These are phyloP conservation scores for Thelonectria olida DNA, from an alignment of 2,329 filamentous ascomycete species.

Conservation along the genomic window DNA sequence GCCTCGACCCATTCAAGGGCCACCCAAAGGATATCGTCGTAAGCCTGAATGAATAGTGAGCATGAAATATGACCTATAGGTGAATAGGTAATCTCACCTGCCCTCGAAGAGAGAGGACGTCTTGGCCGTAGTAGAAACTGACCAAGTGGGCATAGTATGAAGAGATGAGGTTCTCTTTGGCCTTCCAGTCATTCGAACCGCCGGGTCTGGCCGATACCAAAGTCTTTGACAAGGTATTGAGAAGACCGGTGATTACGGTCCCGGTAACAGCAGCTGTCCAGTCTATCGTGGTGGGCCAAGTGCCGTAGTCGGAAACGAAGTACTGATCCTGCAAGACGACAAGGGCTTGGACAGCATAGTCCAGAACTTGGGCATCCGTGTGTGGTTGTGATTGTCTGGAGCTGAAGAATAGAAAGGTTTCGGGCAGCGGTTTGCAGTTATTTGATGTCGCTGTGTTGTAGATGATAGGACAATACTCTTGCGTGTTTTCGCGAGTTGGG, in stretches of 20 bases:
- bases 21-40: slow-evolving; percentile 96
- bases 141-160: slow-evolving; percentile 81
- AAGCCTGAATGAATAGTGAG: slow-evolving; percentile 64
- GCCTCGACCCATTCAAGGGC: slow-evolving; percentile 90
- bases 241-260: slow-evolving; percentile 79
- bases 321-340: slow-evolving; percentile 80
- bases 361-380: slow-evolving; percentile 46
- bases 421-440: slow-evolving; percentile 31
- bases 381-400: slow-evolving; percentile 11
- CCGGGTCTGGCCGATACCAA: slow-evolving; percentile 50
- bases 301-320: slow-evolving; percentile 80
- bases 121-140: slow-evolving; percentile 87
- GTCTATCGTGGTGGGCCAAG: slow-evolving; percentile 88
- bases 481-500: slow-evolving; percentile 17
- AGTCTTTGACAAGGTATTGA: slow-evolving; percentile 75
- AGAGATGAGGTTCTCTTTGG: slow-evolving; percentile 82
- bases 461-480: slow-evolving; percentile 36
- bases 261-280: slow-evolving; percentile 91
- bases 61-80: no score
- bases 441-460: slow-evolving; percentile 27
- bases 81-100: slow-evolving; percentile 45
- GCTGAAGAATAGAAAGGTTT: slow-evolving; percentile 33
- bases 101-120: slow-evolving; percentile 76
- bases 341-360: slow-evolving; percentile 70
- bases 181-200: slow-evolving; percentile 53